Conservation (phyloP, 2,329 filamentous ascomycete species). For the Ascochyta clinopodiicola region DNA sequence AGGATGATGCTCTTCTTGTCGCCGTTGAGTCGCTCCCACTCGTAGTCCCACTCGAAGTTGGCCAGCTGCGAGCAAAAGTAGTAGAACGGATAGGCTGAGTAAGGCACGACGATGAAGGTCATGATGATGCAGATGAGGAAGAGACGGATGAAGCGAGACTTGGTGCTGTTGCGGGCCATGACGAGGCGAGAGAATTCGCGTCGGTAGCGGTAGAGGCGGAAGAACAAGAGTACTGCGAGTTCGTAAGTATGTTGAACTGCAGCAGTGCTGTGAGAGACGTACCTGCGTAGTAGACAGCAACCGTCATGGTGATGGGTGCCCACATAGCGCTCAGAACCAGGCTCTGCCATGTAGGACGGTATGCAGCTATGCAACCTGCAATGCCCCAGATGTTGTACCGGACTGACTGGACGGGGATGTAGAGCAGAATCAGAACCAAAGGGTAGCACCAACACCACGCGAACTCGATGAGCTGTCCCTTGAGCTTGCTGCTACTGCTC, state of each 20-base stretch:
- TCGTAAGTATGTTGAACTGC: slow-evolving; percentile 16
- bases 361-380: slow-evolving; percentile 63
- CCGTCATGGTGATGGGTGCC: slow-evolving; percentile 60
- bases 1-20: slow-evolving; percentile 58
- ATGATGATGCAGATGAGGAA: slow-evolving; percentile 63
- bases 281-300: slow-evolving; percentile 66
- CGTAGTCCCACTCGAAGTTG: slow-evolving; percentile 52
- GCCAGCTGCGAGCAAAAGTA: slow-evolving; percentile 49
- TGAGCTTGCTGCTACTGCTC: slow-evolving; percentile 56
- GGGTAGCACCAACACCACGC: slow-evolving; percentile 64
- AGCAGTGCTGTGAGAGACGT: slow-evolving; percentile 34
- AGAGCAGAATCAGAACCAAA: slow-evolving; percentile 60
- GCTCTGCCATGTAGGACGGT: slow-evolving; percentile 64
- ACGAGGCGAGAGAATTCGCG: slow-evolving; percentile 64
- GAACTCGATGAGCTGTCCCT: slow-evolving; percentile 59
- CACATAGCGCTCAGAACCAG: slow-evolving; percentile 63
- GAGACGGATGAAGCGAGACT: slow-evolving; percentile 67
- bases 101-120: slow-evolving; percentile 60
- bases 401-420: slow-evolving; percentile 65
- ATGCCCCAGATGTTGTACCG: slow-evolving; percentile 67
- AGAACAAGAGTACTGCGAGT: slow-evolving; percentile 61
- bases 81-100: slow-evolving; percentile 54
- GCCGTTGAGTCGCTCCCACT: slow-evolving; percentile 62
- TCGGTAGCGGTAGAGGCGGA: slow-evolving; percentile 67
- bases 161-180: slow-evolving; percentile 59